Percentiles rank a stretch among this genome's conserved stretches.
phyloP scores from a whole-genome alignment of 2,329 filamentous ascomycete species.

The Calonectria pauciramosa region DNA sequence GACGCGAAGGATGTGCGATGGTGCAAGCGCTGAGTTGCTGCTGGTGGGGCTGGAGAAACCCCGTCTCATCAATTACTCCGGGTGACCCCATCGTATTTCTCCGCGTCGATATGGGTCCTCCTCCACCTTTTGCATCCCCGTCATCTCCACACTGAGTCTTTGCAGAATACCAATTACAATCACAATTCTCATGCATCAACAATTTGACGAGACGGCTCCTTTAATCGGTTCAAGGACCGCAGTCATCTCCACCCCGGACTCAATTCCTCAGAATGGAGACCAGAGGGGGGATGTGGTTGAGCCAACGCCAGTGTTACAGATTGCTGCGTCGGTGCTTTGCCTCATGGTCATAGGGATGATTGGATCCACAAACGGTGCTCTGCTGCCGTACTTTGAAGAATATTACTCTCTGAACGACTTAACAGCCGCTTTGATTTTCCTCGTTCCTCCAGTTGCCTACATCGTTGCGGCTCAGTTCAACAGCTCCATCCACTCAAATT shows the following conservation, averaged over 20 bases:
- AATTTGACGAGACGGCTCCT: not conserved
- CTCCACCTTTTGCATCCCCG: not conserved
- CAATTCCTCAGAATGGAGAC: not conserved
- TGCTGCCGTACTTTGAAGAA: not conserved
- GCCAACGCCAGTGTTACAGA: not conserved
- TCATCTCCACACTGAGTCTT: not conserved
- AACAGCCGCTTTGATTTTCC: not conserved
- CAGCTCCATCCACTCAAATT: not conserved
- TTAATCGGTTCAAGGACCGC: not conserved
- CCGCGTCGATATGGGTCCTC: not conserved
- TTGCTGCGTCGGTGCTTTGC: not conserved
- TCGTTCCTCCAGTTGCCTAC: not conserved
- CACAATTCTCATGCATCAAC: not conserved
- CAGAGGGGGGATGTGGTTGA: not conserved
- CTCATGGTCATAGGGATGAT: not conserved
- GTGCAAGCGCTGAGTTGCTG: not conserved
- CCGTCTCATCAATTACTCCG: not conserved
- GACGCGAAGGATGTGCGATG: not conserved
- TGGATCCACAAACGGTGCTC: not conserved
- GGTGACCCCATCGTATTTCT: not conserved
- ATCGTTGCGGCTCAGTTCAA: not conserved
- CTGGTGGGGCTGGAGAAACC: not conserved
- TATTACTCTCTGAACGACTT: not conserved
- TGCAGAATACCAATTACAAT: not conserved
- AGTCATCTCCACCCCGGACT: not conserved